Evolutionary conservation across 106 monocot species (phyloP).

Genomic region (Dendrobium officinale): DNA sequence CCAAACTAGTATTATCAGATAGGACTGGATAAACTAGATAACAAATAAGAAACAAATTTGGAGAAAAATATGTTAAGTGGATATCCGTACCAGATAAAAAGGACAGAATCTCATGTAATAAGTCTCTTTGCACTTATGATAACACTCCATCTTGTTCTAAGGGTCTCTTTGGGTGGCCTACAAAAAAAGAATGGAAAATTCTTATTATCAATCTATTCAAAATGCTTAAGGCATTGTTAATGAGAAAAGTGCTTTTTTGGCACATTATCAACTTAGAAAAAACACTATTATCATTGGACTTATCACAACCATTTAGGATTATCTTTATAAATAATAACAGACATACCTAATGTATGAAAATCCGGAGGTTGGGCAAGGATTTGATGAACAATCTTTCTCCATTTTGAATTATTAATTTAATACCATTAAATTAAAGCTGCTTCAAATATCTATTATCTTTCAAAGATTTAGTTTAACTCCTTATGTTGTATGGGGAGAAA

Average conservation of each 20-base stretch:
- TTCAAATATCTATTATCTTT: no score
- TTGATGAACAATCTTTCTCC: no score
- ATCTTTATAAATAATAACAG: no score
- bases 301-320: no score
- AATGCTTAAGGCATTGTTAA: not conserved
- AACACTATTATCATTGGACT: no score
- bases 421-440: no score
- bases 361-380: no score
- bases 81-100: constrained; percentile 72
- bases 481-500: no score
- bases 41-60: not conserved
- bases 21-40: not conserved
- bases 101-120: constrained; percentile 81
- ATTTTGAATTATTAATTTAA: not conserved
- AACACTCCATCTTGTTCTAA: constrained; percentile 92
- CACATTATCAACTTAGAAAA: no score
- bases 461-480: no score
- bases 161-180: constrained; percentile 93
- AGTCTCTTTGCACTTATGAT: constrained; percentile 91
- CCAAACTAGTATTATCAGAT: not conserved
- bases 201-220: not conserved
- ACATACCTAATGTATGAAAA: no score
- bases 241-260: not conserved
- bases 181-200: not conserved
- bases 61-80: not conserved